Percentiles rank a stretch among this genome's conserved stretches.
These are phyloP conservation scores for Schizopora paradoxa DNA, from an alignment of 1,284 basidiomycete species.

Conservation along the genomic window DNA sequence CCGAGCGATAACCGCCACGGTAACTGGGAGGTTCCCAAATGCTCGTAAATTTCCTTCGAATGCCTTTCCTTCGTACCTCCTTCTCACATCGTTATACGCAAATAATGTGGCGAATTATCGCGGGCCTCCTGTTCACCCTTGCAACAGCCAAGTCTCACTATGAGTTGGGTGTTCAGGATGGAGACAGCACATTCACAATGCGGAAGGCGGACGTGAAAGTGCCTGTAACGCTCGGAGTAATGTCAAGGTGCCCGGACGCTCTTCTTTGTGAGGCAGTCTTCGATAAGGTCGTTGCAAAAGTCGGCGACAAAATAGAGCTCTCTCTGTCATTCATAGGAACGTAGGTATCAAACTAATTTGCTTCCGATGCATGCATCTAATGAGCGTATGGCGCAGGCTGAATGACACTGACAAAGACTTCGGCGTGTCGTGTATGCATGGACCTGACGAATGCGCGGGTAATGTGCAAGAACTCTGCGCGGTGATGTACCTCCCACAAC, in stretches of 20 bases:
- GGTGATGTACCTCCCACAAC: slow-evolving; percentile 44
- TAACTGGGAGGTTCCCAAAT: no score
- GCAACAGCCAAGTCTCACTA: neutral
- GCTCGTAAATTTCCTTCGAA: no score
- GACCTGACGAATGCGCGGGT: slow-evolving; percentile 75
- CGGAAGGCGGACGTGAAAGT: slow-evolving; percentile 23
- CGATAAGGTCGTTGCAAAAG: slow-evolving; percentile 61
- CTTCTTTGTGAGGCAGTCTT: slow-evolving; percentile 75
- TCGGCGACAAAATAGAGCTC: slow-evolving; percentile 63
- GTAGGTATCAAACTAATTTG: slow-evolving; percentile 39
- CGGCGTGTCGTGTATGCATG: slow-evolving; percentile 77
- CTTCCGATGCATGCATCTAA: slow-evolving; percentile 4
- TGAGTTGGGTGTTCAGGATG: no score
- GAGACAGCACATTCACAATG: no score
- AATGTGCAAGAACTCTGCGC: slow-evolving; percentile 84
- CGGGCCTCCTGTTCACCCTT: no score
- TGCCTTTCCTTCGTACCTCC: no score
- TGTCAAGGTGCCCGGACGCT: slow-evolving; percentile 77
- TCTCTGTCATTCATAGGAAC: slow-evolving; percentile 67
- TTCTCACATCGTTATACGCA: no score
- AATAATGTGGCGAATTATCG: no score
- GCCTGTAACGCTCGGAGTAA: slow-evolving; percentile 58
- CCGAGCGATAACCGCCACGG: no score
- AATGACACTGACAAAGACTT: slow-evolving; percentile 60
- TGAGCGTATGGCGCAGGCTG: slow-evolving; percentile 38